Conservation (phyloP, 495 filamentous ascomycete genomes). For the Aspergillus nanangensis region DNA sequence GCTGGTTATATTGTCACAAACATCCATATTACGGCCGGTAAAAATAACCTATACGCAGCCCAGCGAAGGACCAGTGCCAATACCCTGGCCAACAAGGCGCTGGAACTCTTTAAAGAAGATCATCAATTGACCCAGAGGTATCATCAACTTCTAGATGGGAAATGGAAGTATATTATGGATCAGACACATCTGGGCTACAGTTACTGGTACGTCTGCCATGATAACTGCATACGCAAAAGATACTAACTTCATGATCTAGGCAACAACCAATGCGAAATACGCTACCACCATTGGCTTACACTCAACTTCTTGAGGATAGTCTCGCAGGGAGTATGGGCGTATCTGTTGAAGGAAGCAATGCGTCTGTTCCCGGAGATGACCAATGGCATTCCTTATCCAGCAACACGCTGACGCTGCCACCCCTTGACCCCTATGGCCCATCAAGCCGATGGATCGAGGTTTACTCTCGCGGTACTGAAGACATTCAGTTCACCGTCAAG, state of each 20-base stretch:
- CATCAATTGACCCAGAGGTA: constrained; percentile 56
- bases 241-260: constrained; percentile 27
- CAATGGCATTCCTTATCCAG: constrained; percentile 55
- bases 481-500: constrained; percentile 53
- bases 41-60: constrained; percentile 57
- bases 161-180: constrained; percentile 73
- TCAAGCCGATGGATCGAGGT: constrained; percentile 60
- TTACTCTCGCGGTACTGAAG: constrained; percentile 56
- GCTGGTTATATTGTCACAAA: constrained; percentile 58
- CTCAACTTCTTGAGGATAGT: constrained; percentile 50
- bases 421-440: constrained; percentile 61
- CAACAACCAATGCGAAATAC: constrained; percentile 70
- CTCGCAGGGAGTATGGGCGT: constrained; percentile 59
- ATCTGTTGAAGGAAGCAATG: constrained; percentile 60
- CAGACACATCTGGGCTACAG: constrained; percentile 50
- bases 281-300: constrained; percentile 55
- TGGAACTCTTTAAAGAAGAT: constrained; percentile 59
- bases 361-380: constrained; percentile 63
- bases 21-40: constrained; percentile 56
- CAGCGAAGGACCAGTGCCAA: constrained; percentile 68
- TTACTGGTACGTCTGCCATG: constrained; percentile 30
- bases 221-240: background rate
- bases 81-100: constrained; percentile 49
- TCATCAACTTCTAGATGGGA: constrained; percentile 59
- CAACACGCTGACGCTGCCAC: constrained; percentile 45